Evolutionary conservation across 768 basidiomycete species (phyloP).

Genomic region (Lentinula aciculospora): DNA sequence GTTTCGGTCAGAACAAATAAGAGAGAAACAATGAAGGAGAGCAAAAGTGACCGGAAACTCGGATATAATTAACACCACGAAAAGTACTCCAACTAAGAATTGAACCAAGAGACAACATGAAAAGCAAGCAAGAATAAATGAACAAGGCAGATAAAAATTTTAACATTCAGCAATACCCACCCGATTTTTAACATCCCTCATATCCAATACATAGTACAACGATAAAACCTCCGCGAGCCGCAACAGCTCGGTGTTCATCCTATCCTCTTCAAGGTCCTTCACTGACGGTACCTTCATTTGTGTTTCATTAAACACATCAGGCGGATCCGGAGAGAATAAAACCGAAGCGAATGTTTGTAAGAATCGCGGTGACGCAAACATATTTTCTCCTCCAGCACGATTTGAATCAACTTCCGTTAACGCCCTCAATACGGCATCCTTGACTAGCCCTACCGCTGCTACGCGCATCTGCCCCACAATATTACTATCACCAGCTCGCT

Average conservation of each 20-base stretch:
- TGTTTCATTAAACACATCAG: conserved; percentile 34
- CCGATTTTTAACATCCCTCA: conserved; percentile 51
- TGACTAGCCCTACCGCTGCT: background rate
- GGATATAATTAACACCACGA: too few species aligned
- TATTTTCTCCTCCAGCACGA: conserved; percentile 13
- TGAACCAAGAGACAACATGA: too few species aligned
- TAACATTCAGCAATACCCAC: conserved; percentile 28
- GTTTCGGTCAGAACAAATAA: too few species aligned
- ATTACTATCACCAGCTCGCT: background rate
- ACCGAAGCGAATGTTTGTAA: conserved; percentile 54
- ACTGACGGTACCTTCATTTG: background rate
- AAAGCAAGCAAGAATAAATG: background rate
- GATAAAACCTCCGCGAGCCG: conserved; percentile 62
- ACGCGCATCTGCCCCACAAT: background rate
- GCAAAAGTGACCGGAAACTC: too few species aligned
- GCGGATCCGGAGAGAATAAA: conserved; percentile 52
- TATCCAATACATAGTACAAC: conserved; percentile 61
- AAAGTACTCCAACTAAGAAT: too few species aligned
- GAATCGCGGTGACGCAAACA: conserved; percentile 52
- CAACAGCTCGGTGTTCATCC: conserved; percentile 35
- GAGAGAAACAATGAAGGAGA: too few species aligned
- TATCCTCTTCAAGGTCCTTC: background rate
- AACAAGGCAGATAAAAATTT: background rate
- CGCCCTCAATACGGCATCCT: background rate
- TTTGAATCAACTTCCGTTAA: conserved; percentile 41